Evolutionary conservation across 2,329 filamentous ascomycete species (phyloP).

Genomic region (Xylaria sp.): DNA sequence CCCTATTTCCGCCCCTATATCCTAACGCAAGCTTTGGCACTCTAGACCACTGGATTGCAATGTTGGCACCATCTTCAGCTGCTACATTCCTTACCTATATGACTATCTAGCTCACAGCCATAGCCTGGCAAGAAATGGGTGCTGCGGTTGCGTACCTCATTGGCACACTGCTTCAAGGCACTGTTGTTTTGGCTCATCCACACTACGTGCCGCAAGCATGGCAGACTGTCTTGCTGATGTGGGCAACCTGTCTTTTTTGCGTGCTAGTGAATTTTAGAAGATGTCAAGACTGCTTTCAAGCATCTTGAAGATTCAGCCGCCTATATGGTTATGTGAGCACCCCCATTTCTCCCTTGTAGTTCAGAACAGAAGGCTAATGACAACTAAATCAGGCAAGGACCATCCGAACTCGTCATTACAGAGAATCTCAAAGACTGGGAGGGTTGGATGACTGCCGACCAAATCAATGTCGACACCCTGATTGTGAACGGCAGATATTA

Average conservation of each 20-base stretch:
- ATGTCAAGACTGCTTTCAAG: too few relatives aligned
- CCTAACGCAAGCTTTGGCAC: neutral
- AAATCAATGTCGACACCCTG: neutral
- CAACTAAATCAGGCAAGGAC: neutral
- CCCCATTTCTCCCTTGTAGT: too few relatives aligned
- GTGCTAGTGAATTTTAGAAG: neutral
- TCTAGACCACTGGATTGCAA: slow-evolving; percentile 8
- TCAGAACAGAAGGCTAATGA: too few relatives aligned
- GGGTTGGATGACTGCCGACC: neutral
- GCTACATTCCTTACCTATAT: neutral
- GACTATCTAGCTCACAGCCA: neutral
- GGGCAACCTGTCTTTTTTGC: neutral
- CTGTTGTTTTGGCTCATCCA: neutral
- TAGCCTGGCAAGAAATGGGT: neutral
- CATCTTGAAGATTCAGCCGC: too few relatives aligned
- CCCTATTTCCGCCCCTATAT: neutral
- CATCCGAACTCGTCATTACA: neutral
- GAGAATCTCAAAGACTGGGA: neutral
- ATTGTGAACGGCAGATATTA: neutral
- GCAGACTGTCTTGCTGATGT: neutral
- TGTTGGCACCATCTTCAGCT: neutral
- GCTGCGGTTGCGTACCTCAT: neutral
- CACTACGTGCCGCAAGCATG: neutral
- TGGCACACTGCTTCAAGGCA: neutral
- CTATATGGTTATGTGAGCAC: too few relatives aligned